phyloP scores from a whole-genome alignment of 139 green algal species.

The Ettlia oleoabundans region DNA sequence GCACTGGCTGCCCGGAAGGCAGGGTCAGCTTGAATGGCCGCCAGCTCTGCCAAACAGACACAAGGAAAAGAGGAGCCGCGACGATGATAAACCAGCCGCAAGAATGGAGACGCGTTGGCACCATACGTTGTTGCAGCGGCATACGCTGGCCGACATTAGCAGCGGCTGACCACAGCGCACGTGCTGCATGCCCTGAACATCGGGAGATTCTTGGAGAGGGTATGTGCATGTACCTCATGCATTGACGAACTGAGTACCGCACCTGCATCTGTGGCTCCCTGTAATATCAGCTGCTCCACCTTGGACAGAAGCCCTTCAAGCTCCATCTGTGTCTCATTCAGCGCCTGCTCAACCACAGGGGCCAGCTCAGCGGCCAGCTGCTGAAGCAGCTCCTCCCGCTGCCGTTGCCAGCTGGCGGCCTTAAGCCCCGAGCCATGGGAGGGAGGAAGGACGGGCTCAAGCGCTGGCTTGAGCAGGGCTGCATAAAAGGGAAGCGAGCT shows the following conservation, averaged over 20 bases:
- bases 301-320: not conserved
- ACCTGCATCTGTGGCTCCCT: not conserved
- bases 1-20: not conserved
- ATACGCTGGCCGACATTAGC: no score
- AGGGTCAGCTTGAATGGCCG: not conserved
- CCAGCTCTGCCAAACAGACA: not conserved
- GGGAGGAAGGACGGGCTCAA: not conserved
- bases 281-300: not conserved
- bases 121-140: no score
- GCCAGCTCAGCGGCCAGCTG: slow-evolving; percentile 1
- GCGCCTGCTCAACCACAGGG: not conserved
- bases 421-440: no score
- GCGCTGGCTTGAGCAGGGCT: not conserved
- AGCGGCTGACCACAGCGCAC: no score
- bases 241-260: no score
- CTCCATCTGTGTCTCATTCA: slow-evolving; percentile 1
- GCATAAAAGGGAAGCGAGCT: not conserved
- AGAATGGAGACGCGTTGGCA: no score
- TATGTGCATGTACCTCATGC: no score
- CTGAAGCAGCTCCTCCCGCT: not conserved
- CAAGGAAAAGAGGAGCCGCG: not conserved
- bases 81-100: no score
- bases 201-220: no score
- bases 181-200: no score
- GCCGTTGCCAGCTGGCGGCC: no score